These are phyloP conservation scores for Paxillus ammoniavirescens DNA, from an alignment of 768 basidiomycete species.

Conservation along the genomic window DNA sequence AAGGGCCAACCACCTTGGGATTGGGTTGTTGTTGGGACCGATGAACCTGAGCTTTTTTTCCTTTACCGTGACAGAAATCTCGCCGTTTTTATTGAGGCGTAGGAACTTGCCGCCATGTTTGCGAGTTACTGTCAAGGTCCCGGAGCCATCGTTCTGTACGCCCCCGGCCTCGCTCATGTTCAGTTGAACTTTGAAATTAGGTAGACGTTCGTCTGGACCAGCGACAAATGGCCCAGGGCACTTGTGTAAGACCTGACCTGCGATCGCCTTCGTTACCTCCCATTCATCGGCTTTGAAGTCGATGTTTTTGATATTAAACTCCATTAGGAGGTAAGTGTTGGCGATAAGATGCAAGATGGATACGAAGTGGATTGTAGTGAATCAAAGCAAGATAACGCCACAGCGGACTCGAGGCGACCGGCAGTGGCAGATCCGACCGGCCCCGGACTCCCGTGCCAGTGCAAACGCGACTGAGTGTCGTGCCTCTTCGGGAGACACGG, in stretches of 20 bases:
- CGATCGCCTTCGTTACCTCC: slow-evolving; percentile 57
- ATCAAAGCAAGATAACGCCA: not conserved
- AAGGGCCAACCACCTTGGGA: slow-evolving; percentile 16
- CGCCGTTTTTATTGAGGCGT: slow-evolving; percentile 36
- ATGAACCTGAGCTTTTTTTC: slow-evolving; percentile 39
- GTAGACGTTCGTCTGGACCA: slow-evolving; percentile 19
- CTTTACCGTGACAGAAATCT: slow-evolving; percentile 39
- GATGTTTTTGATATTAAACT: slow-evolving; percentile 35
- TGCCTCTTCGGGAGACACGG: slow-evolving; percentile 6
- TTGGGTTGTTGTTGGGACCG: slow-evolving; percentile 4
- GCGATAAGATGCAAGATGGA: not conserved
- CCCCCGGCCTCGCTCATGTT: slow-evolving; percentile 48
- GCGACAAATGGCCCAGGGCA: slow-evolving; percentile 29
- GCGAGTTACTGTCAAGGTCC: slow-evolving; percentile 31
- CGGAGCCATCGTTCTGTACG: slow-evolving; percentile 56
- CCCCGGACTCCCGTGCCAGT: not conserved
- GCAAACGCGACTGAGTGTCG: slow-evolving; percentile 5
- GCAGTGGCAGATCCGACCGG: too few species aligned
- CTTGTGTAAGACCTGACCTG: slow-evolving; percentile 48
- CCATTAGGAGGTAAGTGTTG: slow-evolving; percentile 29
- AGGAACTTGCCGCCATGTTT: slow-evolving; percentile 49
- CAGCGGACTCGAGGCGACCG: too few species aligned
- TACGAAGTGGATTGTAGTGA: not conserved
- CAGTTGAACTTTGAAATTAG: slow-evolving; percentile 66
- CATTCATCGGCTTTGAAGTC: slow-evolving; percentile 44